phyloP scores from a whole-genome alignment of 2,329 filamentous ascomycete genomes.

The Alternaria triticina region DNA sequence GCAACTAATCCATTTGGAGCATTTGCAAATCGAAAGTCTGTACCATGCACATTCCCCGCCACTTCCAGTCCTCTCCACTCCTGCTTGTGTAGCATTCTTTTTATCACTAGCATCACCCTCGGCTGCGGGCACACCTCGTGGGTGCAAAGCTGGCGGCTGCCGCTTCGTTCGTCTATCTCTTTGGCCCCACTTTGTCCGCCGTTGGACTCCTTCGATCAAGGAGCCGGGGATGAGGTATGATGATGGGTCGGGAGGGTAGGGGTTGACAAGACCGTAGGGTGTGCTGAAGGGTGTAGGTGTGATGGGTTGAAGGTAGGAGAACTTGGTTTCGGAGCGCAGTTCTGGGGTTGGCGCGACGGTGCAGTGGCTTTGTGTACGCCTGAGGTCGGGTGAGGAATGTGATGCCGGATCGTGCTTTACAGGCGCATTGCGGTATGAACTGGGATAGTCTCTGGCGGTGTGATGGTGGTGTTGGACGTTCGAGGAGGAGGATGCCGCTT shows the following conservation, averaged over 20 bases:
- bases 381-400: background rate
- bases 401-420: background rate
- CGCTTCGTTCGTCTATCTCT: background rate
- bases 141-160: background rate
- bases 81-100: accelerated
- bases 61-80: background rate
- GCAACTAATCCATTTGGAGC: background rate
- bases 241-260: background rate
- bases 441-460: background rate
- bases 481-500: background rate
- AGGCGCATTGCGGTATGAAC: background rate
- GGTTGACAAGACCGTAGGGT: constrained; percentile 48
- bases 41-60: background rate
- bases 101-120: background rate
- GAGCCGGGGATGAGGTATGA: background rate
- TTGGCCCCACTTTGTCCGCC: constrained; percentile 2
- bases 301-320: constrained; percentile 65
- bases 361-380: constrained; percentile 39
- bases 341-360: constrained; percentile 34
- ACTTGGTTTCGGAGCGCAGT: constrained; percentile 78
- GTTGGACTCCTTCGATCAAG: background rate
- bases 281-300: constrained; percentile 77
- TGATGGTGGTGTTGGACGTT: background rate
- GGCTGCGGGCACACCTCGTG: background rate
- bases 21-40: background rate